Evolutionary conservation across 139 green algal genomes (phyloP).

Genomic region (Astrephomene gubernaculifera): DNA sequence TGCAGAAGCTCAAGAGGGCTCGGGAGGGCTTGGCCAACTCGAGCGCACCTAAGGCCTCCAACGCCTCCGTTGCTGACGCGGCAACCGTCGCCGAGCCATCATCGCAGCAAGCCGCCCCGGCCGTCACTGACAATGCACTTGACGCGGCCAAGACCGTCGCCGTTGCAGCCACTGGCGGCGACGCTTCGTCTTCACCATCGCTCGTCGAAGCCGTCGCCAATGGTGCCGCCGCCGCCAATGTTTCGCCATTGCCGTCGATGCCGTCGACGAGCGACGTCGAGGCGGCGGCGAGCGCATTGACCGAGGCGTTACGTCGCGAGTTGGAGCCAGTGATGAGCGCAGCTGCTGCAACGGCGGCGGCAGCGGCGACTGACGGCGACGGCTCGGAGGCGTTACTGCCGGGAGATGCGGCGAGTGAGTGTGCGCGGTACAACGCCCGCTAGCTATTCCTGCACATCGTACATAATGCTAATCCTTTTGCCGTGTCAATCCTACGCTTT

Average conservation of each 20-base stretch:
- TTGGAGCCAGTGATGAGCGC: background rate
- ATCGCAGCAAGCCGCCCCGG: too few relatives aligned
- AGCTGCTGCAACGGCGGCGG: too few relatives aligned
- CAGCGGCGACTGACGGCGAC: background rate
- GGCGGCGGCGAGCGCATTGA: background rate
- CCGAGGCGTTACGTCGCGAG: conserved; percentile 17
- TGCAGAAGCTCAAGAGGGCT: too few relatives aligned
- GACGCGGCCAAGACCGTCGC: background rate
- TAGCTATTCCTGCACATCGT: too few relatives aligned
- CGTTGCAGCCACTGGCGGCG: background rate
- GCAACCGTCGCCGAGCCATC: background rate
- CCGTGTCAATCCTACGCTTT: too few relatives aligned
- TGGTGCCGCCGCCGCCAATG: background rate
- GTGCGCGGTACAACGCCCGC: too few relatives aligned
- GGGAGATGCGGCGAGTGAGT: too few relatives aligned
- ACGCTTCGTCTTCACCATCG: background rate
- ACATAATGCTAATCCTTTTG: too few relatives aligned
- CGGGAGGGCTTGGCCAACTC: too few relatives aligned
- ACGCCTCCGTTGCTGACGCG: background rate
- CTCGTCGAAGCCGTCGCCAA: background rate
- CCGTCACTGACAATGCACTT: too few relatives aligned
- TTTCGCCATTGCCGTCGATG: background rate
- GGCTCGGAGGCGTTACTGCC: too few relatives aligned
- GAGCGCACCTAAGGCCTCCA: too few relatives aligned
- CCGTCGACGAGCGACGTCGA: background rate